phyloP scores from a whole-genome alignment of 805 yeast species.

The Saccharomycopsis microspora region DNA sequence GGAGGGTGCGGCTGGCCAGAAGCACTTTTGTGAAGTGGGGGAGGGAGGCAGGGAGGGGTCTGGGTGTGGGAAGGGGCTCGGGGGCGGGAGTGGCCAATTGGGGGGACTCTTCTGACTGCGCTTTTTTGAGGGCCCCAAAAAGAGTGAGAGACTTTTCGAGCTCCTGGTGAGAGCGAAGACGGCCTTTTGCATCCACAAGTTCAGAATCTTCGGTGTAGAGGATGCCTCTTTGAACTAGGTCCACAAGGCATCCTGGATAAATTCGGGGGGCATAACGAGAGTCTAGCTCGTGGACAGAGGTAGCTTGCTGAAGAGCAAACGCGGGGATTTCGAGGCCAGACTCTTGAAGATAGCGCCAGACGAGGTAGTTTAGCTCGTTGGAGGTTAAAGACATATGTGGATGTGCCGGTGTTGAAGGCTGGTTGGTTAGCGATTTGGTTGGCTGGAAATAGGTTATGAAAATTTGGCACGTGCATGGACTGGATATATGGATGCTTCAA shows the following conservation, averaged over 20 bases:
- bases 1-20: too few relatives aligned
- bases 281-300: constrained; percentile 50
- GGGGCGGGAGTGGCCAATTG: too few relatives aligned
- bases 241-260: constrained; percentile 74
- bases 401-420: too few relatives aligned
- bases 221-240: constrained; percentile 77
- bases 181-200: constrained; percentile 30
- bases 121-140: constrained; percentile 15
- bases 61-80: too few relatives aligned
- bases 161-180: constrained; percentile 21
- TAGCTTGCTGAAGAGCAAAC: constrained; percentile 67
- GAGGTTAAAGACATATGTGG: constrained; percentile 64
- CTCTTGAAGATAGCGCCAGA: constrained; percentile 91
- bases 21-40: too few relatives aligned
- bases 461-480: too few relatives aligned
- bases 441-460: too few relatives aligned
- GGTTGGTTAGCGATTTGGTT: too few relatives aligned
- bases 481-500: too few relatives aligned
- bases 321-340: constrained; percentile 68
- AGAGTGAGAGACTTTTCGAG: constrained; percentile 19
- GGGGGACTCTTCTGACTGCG: constrained; percentile 9
- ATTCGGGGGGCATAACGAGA: constrained; percentile 35
- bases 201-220: constrained; percentile 64
- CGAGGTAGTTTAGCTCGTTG: constrained; percentile 75
- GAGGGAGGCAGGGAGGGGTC: too few relatives aligned